phyloP scores from a whole-genome alignment of 768 basidiomycete species.

The Amanita fuliginea region DNA sequence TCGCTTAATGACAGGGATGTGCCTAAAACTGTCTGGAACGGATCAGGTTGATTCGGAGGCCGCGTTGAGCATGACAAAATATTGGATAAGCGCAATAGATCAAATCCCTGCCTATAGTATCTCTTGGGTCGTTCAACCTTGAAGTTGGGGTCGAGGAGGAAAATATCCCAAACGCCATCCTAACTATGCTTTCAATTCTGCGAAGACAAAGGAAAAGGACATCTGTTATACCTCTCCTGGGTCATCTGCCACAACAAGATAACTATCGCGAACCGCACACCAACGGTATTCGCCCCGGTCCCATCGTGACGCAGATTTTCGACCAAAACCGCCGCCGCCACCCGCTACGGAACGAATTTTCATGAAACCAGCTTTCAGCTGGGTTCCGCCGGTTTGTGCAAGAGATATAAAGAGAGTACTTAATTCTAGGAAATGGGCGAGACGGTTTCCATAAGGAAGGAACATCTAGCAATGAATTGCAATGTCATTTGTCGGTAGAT shows the following conservation, averaged over 20 bases:
- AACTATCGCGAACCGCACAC: slow-evolving; percentile 90
- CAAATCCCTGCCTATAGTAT: slow-evolving; percentile 78
- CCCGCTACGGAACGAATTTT: slow-evolving; percentile 42
- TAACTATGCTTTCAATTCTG: slow-evolving; percentile 18
- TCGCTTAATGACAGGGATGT: slow-evolving; percentile 24
- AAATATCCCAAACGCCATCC: slow-evolving; percentile 89
- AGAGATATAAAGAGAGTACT: slow-evolving; percentile 77
- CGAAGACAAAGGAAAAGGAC: background rate
- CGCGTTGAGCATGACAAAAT: slow-evolving; percentile 20
- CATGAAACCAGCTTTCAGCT: slow-evolving; percentile 87
- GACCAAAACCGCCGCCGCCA: slow-evolving; percentile 47
- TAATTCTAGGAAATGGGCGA: slow-evolving; percentile 86
- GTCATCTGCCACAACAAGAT: slow-evolving; percentile 78
- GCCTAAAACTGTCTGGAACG: slow-evolving; percentile 6
- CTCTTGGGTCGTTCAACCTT: slow-evolving; percentile 83
- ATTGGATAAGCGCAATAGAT: slow-evolving; percentile 47
- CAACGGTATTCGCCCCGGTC: slow-evolving; percentile 64
- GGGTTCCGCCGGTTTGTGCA: slow-evolving; percentile 71
- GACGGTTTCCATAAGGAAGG: slow-evolving; percentile 82
- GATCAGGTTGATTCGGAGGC: background rate
- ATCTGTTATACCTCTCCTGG: slow-evolving; percentile 62
- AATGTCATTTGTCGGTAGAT: background rate
- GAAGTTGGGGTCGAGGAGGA: slow-evolving; percentile 85
- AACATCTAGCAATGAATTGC: slow-evolving; percentile 63
- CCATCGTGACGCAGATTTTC: slow-evolving; percentile 49